These are phyloP conservation scores for Phaeotremella fagi DNA, from an alignment of 768 basidiomycete genomes.

Conservation along the genomic window DNA sequence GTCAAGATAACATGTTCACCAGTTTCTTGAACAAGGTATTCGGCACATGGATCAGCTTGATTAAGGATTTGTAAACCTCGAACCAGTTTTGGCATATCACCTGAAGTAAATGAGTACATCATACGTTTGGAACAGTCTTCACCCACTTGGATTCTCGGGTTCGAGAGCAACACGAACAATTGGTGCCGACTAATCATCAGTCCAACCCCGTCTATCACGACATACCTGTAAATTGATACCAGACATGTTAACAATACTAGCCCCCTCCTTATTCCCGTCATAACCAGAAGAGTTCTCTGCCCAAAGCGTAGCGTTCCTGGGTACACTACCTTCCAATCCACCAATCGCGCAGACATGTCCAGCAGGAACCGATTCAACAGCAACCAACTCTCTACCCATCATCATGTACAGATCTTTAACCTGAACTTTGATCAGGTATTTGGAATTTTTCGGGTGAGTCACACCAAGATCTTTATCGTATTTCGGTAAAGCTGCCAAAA, in stretches of 20 bases:
- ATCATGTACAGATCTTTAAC: conserved; percentile 82
- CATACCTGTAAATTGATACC: conserved; percentile 49
- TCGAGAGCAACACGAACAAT: conserved; percentile 95
- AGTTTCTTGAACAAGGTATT: conserved; percentile 93
- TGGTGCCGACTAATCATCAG: conserved; percentile 62
- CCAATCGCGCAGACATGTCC: conserved; percentile 92
- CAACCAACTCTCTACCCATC: conserved; percentile 94
- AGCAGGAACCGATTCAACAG: conserved; percentile 73
- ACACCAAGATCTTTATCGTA: conserved; percentile 63
- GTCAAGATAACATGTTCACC: conserved; percentile 96
- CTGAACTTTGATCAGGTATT: conserved; percentile 58
- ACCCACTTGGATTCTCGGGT: conserved; percentile 59
- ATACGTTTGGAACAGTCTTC: not conserved
- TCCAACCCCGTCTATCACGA: conserved; percentile 40
- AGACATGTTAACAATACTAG: conserved; percentile 36
- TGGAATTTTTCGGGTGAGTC: conserved; percentile 63
- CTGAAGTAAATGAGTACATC: conserved; percentile 19
- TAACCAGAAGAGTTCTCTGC: conserved; percentile 53
- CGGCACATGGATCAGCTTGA: conserved; percentile 94
- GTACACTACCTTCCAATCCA: conserved; percentile 83
- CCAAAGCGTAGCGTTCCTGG: conserved; percentile 86
- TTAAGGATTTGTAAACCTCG: conserved; percentile 80
- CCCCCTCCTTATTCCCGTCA: conserved; percentile 13
- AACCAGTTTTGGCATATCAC: conserved; percentile 84
- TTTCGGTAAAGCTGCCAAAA: conserved; percentile 81